These are phyloP conservation scores for Ophiorrhiza pumila DNA, from an alignment of 257 asterid genomes.

Conservation along the genomic window DNA sequence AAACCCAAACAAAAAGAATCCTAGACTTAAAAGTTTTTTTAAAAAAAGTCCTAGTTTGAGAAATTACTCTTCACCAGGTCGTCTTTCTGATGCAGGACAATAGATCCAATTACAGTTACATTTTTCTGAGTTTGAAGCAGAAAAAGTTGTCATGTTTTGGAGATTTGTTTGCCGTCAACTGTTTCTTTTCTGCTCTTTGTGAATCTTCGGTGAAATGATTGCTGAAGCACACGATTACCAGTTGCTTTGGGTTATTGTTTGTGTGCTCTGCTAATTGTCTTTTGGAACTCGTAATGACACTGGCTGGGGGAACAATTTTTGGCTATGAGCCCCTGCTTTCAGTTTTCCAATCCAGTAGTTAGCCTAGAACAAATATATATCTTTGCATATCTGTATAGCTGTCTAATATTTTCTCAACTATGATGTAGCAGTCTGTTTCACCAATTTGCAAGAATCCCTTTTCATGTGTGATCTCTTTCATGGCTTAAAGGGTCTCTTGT, in stretches of 20 bases:
- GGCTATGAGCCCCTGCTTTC: background rate
- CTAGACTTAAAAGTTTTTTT: too few relatives aligned
- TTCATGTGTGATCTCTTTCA: background rate
- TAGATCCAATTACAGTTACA: conserved; percentile 21
- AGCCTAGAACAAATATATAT: background rate
- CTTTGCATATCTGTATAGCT: background rate
- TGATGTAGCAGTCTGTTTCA: background rate
- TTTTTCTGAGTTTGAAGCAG: background rate
- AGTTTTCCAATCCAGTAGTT: background rate
- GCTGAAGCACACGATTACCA: conserved; percentile 14
- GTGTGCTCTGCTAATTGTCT: background rate
- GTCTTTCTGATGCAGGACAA: conserved; percentile 34
- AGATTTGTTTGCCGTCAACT: background rate
- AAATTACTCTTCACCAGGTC: conserved; percentile 37
- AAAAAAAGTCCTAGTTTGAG: too few relatives aligned
- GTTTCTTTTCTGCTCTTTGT: conserved; percentile 19
- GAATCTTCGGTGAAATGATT: conserved; percentile 13
- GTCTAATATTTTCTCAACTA: background rate
- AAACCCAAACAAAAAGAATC: too few relatives aligned
- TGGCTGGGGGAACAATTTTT: background rate
- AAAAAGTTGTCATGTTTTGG: background rate
- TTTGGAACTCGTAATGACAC: background rate
- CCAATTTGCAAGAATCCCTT: background rate
- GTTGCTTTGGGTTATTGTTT: conserved; percentile 7
- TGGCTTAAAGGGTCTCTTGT: background rate